These are phyloP conservation scores for Pulveroboletus sp. DNA, from an alignment of 768 basidiomycete species.

Conservation along the genomic window DNA sequence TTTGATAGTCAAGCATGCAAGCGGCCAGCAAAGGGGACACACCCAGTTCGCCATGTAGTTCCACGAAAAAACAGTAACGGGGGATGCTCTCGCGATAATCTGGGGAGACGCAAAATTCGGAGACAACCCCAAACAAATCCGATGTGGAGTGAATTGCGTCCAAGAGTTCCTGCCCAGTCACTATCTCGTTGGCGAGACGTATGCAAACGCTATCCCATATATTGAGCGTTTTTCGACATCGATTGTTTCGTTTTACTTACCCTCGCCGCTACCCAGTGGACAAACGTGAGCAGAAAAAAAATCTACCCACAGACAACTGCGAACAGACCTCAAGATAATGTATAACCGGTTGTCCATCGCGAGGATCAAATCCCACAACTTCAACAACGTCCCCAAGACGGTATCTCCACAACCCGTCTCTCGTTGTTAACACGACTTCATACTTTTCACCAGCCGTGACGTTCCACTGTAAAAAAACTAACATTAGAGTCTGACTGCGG, in stretches of 20 bases:
- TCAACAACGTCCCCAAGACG: slow-evolving; percentile 21
- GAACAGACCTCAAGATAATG: slow-evolving; percentile 22
- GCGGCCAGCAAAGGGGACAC: background rate
- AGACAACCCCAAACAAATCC: slow-evolving; percentile 17
- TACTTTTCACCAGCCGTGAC: slow-evolving; percentile 14
- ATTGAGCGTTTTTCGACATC: background rate
- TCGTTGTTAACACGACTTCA: slow-evolving; percentile 23
- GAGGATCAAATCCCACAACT: slow-evolving; percentile 20
- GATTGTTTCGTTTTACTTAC: slow-evolving; percentile 7
- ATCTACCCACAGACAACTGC: background rate
- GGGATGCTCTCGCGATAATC: slow-evolving; percentile 16
- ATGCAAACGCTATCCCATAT: slow-evolving; percentile 10
- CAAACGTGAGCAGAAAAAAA: background rate
- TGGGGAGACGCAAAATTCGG: slow-evolving; percentile 18
- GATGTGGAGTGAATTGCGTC: slow-evolving; percentile 14
- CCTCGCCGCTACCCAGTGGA: slow-evolving; percentile 13
- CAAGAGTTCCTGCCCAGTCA: slow-evolving; percentile 20
- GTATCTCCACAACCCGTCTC: slow-evolving; percentile 25
- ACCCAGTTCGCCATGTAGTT: slow-evolving; percentile 10
- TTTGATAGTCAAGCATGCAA: background rate
- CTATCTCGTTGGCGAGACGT: slow-evolving; percentile 22
- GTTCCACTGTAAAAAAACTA: slow-evolving; percentile 19
- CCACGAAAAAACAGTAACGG: slow-evolving; percentile 22
- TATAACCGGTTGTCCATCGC: slow-evolving; percentile 20
- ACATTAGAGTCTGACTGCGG: background rate